Evolutionary conservation across 352 stramenopile genomes (phyloP), one percentile per base, ranked within the genome.

Genomic region (Paralagenidium karlingii): DNA sequence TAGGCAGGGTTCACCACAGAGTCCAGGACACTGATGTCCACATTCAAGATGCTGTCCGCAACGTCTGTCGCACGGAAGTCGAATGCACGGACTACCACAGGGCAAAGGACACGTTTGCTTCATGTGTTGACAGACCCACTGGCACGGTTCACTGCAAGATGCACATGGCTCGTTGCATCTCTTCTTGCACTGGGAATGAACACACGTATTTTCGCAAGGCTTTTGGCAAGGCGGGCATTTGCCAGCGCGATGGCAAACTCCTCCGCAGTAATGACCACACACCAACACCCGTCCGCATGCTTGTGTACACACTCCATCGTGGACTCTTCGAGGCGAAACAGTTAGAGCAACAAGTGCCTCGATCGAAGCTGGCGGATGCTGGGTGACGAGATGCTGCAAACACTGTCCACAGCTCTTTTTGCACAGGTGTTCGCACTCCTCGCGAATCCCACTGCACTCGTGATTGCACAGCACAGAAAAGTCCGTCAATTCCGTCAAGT

Each of bases 1-100:
- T 24, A 55, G 55, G 28, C 62, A 75, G 15, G 44, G 19, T 56
- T 74, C 58, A 8, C 62, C 62, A 41, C 62, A 75, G 10, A 75
- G 44, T n/a, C 52, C 59, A 13, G 62, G 62, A 22, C 62, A 75
- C 11, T 47, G 52, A 37, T 75, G 62, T n/a, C 62, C 62, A 46
- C 62, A 75, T 3, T 13, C 21, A 36, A 70, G 49, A n/a, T 44
- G 31, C 29, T 65, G 65, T 12, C 41, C 20, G 45, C 62, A 75
- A 34, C 62, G 53, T 33, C 53, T 10, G 24, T 49, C 32, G 32
- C 40, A 58, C 6, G 38, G 55, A 9, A 52, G 32, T 11, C 41
- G 38, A 11, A 45, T 49, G 25, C 57, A 49, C 11, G 43, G 43
- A 11, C 24, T 38, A 15, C 43, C 43, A 22, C 43, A 49, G 7